Conservation (phyloP, 257 asterid species). For the Osmanthus fragrans region DNA sequence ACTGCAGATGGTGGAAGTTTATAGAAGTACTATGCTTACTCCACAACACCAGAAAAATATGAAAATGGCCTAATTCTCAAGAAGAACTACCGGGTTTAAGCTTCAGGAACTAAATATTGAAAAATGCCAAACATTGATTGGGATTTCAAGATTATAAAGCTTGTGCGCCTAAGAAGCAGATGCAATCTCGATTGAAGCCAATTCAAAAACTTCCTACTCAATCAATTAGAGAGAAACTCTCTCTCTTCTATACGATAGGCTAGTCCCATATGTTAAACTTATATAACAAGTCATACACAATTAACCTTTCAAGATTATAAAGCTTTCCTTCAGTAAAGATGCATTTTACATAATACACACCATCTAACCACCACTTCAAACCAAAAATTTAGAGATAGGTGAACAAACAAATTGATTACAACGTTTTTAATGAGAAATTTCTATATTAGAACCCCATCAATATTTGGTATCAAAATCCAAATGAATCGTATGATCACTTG, state of each 20-base stretch:
- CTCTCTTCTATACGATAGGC: too few species aligned
- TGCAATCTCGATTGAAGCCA: too few species aligned
- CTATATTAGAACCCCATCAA: neutral
- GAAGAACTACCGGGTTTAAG: neutral
- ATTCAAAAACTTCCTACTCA: too few species aligned
- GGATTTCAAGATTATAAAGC: neutral
- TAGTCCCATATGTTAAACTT: too few species aligned
- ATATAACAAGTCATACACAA: neutral
- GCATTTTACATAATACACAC: neutral
- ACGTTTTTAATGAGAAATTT: neutral
- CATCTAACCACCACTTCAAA: constrained; percentile 12
- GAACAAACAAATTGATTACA: neutral
- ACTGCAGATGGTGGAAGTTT: constrained; percentile 40
- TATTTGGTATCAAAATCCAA: neutral
- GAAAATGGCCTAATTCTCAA: neutral
- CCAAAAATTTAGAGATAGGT: neutral
- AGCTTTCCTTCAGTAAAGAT: neutral
- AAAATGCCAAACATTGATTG: neutral
- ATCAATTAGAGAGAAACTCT: too few species aligned
- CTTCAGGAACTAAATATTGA: neutral
- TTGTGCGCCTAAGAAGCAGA: neutral
- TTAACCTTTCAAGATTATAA: neutral
- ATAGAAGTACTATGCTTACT: neutral
- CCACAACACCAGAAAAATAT: neutral
- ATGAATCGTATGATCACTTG: neutral